Conservation (phyloP, 306 rosid species). For the Ceratonia siliqua region DNA sequence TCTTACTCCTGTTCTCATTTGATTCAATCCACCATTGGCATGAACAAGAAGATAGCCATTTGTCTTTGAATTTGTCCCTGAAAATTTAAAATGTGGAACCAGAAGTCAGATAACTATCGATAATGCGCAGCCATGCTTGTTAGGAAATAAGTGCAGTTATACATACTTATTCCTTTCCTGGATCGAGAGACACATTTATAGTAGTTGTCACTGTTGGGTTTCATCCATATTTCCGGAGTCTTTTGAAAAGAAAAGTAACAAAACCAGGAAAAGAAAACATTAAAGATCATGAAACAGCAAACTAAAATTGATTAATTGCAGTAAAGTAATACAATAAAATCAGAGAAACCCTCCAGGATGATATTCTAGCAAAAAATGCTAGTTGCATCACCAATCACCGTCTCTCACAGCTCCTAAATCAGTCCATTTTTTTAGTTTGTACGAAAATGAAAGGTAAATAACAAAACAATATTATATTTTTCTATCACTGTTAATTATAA, state of each 20-base stretch:
- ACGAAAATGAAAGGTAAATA: too few relatives aligned
- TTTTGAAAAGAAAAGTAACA: conserved; percentile 25
- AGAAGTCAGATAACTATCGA: not conserved
- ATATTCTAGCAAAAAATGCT: not conserved
- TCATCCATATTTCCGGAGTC: conserved; percentile 91
- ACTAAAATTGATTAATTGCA: not conserved
- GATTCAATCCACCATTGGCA: conserved; percentile 98
- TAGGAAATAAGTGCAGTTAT: not conserved
- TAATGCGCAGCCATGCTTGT: not conserved
- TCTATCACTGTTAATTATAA: too few relatives aligned
- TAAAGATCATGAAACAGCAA: not conserved
- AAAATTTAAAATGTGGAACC: not conserved
- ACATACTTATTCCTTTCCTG: conserved; percentile 65
- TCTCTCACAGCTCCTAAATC: too few relatives aligned
- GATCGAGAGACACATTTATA: conserved; percentile 66
- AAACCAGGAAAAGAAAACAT: not conserved
- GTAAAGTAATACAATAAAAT: not conserved
- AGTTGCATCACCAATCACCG: too few relatives aligned
- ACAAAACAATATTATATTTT: too few relatives aligned
- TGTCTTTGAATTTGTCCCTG: conserved; percentile 59
- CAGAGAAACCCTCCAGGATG: not conserved
- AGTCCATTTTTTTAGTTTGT: too few relatives aligned
- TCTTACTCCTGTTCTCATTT: conserved; percentile 98
- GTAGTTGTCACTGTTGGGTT: conserved; percentile 67
- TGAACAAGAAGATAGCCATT: conserved; percentile 91